These are phyloP conservation scores for Myochromella boudieri DNA, from an alignment of 768 basidiomycete species.

Conservation along the genomic window DNA sequence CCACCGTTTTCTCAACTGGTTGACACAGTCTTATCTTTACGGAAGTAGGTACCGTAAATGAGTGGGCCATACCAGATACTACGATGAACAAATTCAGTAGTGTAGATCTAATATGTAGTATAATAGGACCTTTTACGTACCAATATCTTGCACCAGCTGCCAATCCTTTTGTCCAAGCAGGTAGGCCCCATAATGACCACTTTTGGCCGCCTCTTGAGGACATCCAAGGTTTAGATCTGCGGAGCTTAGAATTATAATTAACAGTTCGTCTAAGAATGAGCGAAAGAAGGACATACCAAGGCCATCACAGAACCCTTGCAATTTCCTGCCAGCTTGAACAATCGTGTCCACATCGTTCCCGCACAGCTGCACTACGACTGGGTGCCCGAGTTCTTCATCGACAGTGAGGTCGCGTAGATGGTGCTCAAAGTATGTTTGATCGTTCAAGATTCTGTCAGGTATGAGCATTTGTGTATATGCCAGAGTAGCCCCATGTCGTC, in stretches of 20 bases:
- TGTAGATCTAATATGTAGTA: background rate
- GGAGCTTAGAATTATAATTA: slow-evolving; percentile 13
- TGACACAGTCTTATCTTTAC: slow-evolving; percentile 65
- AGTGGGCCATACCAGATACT: slow-evolving; percentile 67
- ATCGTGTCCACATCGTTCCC: slow-evolving; percentile 68
- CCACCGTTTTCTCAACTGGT: slow-evolving; percentile 50
- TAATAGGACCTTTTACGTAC: slow-evolving; percentile 32
- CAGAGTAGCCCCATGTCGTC: slow-evolving; percentile 62
- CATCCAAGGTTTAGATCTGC: slow-evolving; percentile 82
- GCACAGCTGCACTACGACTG: slow-evolving; percentile 72
- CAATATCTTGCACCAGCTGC: slow-evolving; percentile 64
- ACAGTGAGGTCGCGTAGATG: slow-evolving; percentile 56
- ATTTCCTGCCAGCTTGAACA: slow-evolving; percentile 56
- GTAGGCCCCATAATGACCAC: slow-evolving; percentile 74
- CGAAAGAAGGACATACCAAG: slow-evolving; percentile 50
- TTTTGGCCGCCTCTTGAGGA: slow-evolving; percentile 67
- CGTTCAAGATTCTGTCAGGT: slow-evolving; percentile 59
- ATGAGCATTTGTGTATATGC: slow-evolving; percentile 80
- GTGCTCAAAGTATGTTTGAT: slow-evolving; percentile 63
- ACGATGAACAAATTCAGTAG: background rate
- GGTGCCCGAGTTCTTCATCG: slow-evolving; percentile 30
- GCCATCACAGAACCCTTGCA: slow-evolving; percentile 63
- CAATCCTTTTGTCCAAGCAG: slow-evolving; percentile 73
- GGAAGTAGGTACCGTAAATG: slow-evolving; percentile 63
- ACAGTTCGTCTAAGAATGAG: background rate